Conservation (phyloP, 805 yeast genomes). For the Candida gorgasii region DNA sequence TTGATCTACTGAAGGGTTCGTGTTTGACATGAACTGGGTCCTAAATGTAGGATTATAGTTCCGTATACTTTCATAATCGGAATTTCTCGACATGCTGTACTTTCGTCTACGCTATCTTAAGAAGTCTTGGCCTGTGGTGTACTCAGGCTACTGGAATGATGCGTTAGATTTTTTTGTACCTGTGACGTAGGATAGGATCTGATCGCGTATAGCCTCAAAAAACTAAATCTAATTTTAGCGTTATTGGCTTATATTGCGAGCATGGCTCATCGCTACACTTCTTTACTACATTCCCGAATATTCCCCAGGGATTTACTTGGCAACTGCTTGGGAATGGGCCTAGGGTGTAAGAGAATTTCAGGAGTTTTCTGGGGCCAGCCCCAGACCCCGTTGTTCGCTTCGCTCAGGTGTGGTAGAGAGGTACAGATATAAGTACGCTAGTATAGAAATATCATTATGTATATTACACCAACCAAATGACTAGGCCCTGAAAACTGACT, state of each 20-base stretch:
- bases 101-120: no score
- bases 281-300: no score
- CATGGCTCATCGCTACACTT: no score
- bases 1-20: slow-evolving; percentile 15
- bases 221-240: not conserved
- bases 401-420: not conserved
- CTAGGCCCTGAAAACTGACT: slow-evolving; percentile 60
- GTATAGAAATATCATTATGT: no score
- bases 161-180: not conserved
- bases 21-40: slow-evolving; percentile 22
- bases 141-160: not conserved
- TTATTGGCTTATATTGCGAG: no score
- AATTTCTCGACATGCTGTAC: slow-evolving; percentile 1
- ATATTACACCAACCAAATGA: not conserved
- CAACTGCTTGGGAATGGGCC: no score
- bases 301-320: no score
- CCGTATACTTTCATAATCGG: slow-evolving; percentile 9
- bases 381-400: not conserved
- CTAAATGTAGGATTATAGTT: slow-evolving; percentile 11
- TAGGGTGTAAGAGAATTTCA: not conserved
- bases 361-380: not conserved
- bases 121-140: not conserved
- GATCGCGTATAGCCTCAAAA: slow-evolving; percentile 3
- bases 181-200: not conserved
- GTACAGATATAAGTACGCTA: no score